Base-by-base conservation (phyloP, 2,329 filamentous ascomycete genomes). In the Colletotrichum navitas region DNA sequence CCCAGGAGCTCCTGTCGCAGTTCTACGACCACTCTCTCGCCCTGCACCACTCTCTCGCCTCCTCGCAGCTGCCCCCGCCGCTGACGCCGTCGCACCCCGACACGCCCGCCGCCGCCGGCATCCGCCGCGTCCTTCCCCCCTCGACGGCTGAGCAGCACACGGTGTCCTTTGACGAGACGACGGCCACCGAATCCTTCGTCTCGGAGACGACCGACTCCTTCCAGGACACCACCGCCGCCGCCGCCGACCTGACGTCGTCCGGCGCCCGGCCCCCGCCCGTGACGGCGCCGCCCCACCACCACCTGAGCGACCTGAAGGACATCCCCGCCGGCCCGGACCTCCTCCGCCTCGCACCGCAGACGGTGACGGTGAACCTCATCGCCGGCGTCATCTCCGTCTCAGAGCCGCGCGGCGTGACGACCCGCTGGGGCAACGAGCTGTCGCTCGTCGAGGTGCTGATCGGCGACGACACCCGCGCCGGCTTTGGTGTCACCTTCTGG, bases 401-500 rank as follows among this genome's bases (percentile, higher is more conserved):
- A 0, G 86, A 90, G 47, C 86, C 92, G 1, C 90, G 93, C 32
- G 86, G 86, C 2, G 89, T 97, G 26, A 88, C 85, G 39, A 93
- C 94, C 0, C 86, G 88, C 49, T 91, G 88, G 83, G 89, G 91
- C 34, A 81, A 82, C 14, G 84, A 85, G 8, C 85, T 91, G 63
- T 88, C 92, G 7, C 85, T 97, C 3, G 83, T 95, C 51, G 94
- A 97, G 80, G 80, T 96, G 2, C 84, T 95, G 1, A 90, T 98
- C 1, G 95, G 93, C 6, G 95, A 98, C 79, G 93, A 97, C 63
- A 97, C 94, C 0, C 89, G 87, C 74, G 89, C 93, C 0, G 93
- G 92, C 2, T 97, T 98, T 81, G 89, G 87, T 36, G 85, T 98
- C 66, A 95, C 92, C 3, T 94, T 97, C 79, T 98, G 95, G 95